These are phyloP conservation scores for Theobroma grandiflorum DNA, from an alignment of 441 rosid genomes.

Conservation along the genomic window DNA sequence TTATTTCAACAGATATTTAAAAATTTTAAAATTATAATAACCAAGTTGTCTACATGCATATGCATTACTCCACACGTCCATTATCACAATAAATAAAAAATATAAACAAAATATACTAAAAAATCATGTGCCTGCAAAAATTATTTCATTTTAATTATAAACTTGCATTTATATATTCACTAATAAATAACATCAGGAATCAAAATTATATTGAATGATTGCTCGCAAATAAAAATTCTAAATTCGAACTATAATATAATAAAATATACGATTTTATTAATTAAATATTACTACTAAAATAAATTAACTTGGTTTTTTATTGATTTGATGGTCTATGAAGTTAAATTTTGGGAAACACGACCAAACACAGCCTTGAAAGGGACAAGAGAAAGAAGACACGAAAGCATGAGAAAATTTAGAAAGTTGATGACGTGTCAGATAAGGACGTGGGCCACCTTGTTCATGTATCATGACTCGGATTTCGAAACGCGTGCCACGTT, in stretches of 20 bases:
- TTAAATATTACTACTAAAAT: no score
- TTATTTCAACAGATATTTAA: background rate
- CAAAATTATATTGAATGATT: no score
- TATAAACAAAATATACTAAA: no score
- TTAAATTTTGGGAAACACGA: background rate
- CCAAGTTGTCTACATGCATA: background rate
- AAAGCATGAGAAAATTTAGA: background rate
- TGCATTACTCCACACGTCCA: background rate
- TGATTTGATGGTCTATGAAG: no score
- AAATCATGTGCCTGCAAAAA: no score
- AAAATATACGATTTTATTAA: no score
- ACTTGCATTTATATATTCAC: no score
- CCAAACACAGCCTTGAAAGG: slow-evolving; percentile 23
- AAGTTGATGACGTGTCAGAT: slow-evolving; percentile 37
- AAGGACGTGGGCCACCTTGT: slow-evolving; percentile 22
- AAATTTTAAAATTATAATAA: background rate
- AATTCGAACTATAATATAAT: no score
- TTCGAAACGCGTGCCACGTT: slow-evolving; percentile 27
- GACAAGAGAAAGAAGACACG: background rate
- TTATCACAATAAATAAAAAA: background rate
- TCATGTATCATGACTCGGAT: slow-evolving; percentile 10
- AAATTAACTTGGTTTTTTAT: no score
- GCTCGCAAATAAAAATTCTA: no score
- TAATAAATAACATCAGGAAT: no score
- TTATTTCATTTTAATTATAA: no score